phyloP scores from a whole-genome alignment of 345 rosid species.

The Linum lewisii region DNA sequence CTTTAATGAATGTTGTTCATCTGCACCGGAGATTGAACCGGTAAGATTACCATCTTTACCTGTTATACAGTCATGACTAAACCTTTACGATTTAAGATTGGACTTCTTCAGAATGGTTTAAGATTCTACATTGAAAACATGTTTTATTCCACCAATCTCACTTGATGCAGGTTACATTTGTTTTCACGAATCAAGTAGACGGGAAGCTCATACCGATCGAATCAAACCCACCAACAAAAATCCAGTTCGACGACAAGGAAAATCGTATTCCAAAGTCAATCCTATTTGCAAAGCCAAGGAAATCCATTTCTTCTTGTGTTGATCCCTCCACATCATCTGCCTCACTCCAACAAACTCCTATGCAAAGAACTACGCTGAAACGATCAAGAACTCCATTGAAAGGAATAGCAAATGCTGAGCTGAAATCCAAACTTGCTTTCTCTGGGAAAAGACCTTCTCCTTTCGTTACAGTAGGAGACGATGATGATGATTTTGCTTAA shows the following conservation, averaged over 20 bases:
- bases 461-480: not conserved
- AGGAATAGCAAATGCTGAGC: conserved; percentile 11
- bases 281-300: conserved; percentile 28
- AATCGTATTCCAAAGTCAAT: conserved; percentile 21
- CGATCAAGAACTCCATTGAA: conserved; percentile 23
- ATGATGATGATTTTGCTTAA: not conserved
- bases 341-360: conserved; percentile 13
- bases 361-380: conserved; percentile 21
- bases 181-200: conserved; percentile 86
- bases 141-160: not conserved
- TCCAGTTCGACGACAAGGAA: conserved; percentile 19
- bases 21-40: not conserved
- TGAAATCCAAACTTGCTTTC: conserved; percentile 13
- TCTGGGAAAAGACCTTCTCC: conserved; percentile 27
- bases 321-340: conserved; percentile 21
- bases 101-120: not conserved
- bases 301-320: conserved; percentile 18
- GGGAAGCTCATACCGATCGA: conserved; percentile 86
- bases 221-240: conserved; percentile 33
- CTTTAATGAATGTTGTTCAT: not conserved
- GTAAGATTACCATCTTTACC: not conserved
- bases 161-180: conserved; percentile 62
- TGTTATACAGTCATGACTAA: not conserved
- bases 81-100: no score
- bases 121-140: not conserved